These are phyloP conservation scores for Crithidia fasciculata DNA, from an alignment of 208 protist species.

Conservation along the genomic window DNA sequence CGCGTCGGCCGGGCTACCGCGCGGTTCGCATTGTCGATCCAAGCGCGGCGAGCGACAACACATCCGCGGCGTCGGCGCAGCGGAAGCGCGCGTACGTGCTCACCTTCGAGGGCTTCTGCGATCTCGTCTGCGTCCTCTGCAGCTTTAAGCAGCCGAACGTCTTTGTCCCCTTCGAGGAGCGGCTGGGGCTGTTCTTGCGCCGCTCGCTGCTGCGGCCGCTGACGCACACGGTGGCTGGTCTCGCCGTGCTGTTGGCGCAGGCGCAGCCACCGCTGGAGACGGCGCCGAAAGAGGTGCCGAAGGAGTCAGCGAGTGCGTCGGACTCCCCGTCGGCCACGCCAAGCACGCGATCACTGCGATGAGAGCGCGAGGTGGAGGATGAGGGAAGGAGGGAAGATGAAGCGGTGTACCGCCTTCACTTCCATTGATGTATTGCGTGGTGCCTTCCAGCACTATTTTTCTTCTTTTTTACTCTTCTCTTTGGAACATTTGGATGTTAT, in stretches of 20 bases:
- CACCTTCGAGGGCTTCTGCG: constrained; percentile 77
- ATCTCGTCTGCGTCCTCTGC: constrained; percentile 87
- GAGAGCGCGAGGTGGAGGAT: too few species aligned
- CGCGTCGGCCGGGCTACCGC: constrained; percentile 40
- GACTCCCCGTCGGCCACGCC: not conserved
- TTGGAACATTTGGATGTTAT: too few species aligned
- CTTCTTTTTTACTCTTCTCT: too few species aligned
- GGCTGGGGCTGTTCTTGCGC: constrained; percentile 71
- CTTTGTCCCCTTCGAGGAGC: constrained; percentile 73
- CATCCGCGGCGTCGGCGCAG: constrained; percentile 24
- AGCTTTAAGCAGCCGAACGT: constrained; percentile 90
- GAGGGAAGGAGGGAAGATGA: too few species aligned
- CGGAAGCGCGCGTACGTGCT: constrained; percentile 42
- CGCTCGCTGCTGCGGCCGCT: constrained; percentile 81
- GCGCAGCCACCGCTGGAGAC: constrained; percentile 20
- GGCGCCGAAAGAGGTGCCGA: not conserved
- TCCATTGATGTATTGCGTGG: too few species aligned
- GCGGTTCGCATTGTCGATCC: constrained; percentile 73
- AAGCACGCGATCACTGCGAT: not conserved
- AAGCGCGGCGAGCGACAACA: constrained; percentile 24
- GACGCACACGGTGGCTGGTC: constrained; percentile 57
- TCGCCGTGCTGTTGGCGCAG: constrained; percentile 40
- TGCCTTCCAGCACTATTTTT: too few species aligned
- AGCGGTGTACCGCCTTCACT: too few species aligned
- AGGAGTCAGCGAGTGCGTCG: not conserved